Evolutionary conservation across 2,329 filamentous ascomycete species (phyloP).

Genomic region (Cladobotryum protrusum): DNA sequence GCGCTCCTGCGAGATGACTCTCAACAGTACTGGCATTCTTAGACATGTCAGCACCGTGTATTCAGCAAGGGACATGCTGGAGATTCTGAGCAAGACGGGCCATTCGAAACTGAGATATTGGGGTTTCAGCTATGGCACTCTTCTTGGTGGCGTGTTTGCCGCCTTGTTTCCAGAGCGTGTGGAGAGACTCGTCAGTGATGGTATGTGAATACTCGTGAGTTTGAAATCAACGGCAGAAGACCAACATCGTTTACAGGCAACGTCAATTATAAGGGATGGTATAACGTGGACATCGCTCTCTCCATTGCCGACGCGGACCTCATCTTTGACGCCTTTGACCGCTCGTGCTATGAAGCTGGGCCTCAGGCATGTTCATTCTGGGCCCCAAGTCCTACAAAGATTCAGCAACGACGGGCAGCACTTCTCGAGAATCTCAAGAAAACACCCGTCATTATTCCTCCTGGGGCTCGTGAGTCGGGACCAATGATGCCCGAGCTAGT

Average conservation of each 20-base stretch:
- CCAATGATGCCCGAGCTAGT: slow-evolving; percentile 42
- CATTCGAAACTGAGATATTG: slow-evolving; percentile 42
- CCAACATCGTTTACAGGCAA: slow-evolving; percentile 28
- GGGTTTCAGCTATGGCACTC: slow-evolving; percentile 50
- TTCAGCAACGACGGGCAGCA: slow-evolving; percentile 31
- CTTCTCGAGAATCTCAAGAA: slow-evolving; percentile 37
- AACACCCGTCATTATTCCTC: slow-evolving; percentile 38
- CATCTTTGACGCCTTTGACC: slow-evolving; percentile 47
- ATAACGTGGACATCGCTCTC: slow-evolving; percentile 36
- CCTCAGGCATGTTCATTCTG: slow-evolving; percentile 42
- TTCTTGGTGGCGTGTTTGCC: slow-evolving; percentile 47
- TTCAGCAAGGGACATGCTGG: slow-evolving; percentile 42
- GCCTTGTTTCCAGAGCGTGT: slow-evolving; percentile 46
- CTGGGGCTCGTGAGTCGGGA: slow-evolving; percentile 19
- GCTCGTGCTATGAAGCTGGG: slow-evolving; percentile 46
- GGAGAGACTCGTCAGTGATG: slow-evolving; percentile 45
- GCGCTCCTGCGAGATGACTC: slow-evolving; percentile 35
- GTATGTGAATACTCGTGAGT: slow-evolving; percentile 21
- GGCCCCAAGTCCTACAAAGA: slow-evolving; percentile 28
- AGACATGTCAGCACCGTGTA: slow-evolving; percentile 38
- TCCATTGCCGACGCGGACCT: slow-evolving; percentile 50
- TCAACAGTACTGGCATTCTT: slow-evolving; percentile 32
- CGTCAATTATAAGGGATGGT: slow-evolving; percentile 51
- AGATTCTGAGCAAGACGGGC: slow-evolving; percentile 37
- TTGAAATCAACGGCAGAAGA: not conserved